Evolutionary conservation across 768 basidiomycete species (phyloP).

Genomic region (Glaciozyma martinii): DNA sequence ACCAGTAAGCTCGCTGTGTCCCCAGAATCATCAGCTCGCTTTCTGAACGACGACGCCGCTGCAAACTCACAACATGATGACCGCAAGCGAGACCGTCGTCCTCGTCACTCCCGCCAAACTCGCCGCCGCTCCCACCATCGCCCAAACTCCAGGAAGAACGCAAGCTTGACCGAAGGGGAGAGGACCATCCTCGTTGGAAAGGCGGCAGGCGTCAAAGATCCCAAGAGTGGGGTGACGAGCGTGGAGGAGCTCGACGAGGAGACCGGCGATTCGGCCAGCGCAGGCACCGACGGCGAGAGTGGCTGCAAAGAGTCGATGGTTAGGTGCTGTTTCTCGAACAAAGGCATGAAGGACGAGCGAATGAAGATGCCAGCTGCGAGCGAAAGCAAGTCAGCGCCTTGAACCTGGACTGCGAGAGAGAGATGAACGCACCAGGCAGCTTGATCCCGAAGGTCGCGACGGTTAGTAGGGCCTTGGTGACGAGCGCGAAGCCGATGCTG

Average conservation of each 20-base stretch:
- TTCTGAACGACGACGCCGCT: not conserved
- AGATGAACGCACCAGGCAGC: slow-evolving; percentile 35
- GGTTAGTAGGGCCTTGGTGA: slow-evolving; percentile 71
- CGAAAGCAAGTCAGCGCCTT: not conserved
- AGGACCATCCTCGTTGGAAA: slow-evolving; percentile 45
- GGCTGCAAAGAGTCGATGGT: slow-evolving; percentile 36
- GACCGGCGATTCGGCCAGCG: slow-evolving; percentile 76
- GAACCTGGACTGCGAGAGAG: not conserved
- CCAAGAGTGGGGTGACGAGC: slow-evolving; percentile 51
- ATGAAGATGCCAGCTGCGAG: slow-evolving; percentile 93
- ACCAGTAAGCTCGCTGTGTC: not conserved
- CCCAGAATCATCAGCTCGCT: not conserved
- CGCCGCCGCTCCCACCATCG: slow-evolving; percentile 69
- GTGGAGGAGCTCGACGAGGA: slow-evolving; percentile 67
- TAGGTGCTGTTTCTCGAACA: not conserved
- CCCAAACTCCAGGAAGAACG: slow-evolving; percentile 34
- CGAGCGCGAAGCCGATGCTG: slow-evolving; percentile 62
- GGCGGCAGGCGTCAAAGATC: slow-evolving; percentile 60
- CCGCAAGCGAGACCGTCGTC: slow-evolving; percentile 85
- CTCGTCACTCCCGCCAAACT: slow-evolving; percentile 90
- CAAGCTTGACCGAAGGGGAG: slow-evolving; percentile 44
- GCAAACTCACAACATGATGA: slow-evolving; percentile 75
- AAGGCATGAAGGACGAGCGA: slow-evolving; percentile 37
- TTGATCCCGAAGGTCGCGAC: slow-evolving; percentile 53
- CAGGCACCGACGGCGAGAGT: slow-evolving; percentile 88